These are phyloP conservation scores for Eutypella sp. DNA, from an alignment of 2,329 filamentous ascomycete genomes.

Conservation along the genomic window DNA sequence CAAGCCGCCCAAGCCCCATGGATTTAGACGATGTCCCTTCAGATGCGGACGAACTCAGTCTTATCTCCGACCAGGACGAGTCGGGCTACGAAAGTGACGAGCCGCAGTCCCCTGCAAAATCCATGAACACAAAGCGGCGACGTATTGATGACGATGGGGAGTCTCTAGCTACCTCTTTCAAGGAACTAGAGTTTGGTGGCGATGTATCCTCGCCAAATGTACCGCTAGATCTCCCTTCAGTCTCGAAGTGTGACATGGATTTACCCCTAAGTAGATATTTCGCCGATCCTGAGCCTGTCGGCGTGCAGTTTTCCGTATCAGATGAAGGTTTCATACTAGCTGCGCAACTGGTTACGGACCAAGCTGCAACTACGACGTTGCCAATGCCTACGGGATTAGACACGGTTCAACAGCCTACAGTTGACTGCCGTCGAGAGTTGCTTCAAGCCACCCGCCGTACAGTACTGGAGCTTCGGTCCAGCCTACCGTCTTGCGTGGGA, in stretches of 20 bases:
- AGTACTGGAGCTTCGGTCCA: conserved; percentile 42
- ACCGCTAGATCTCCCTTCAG: conserved; percentile 43
- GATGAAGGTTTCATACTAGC: conserved; percentile 61
- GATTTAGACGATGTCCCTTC: conserved; percentile 36
- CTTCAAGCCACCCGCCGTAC: conserved; percentile 40
- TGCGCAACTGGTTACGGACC: conserved; percentile 67
- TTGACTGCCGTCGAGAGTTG: conserved; percentile 35
- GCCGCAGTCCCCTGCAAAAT: conserved; percentile 45
- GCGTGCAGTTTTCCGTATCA: conserved; percentile 38
- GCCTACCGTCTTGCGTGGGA: conserved; percentile 40
- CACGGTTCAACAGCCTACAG: conserved; percentile 23
- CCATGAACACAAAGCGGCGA: conserved; percentile 35
- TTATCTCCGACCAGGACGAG: conserved; percentile 52
- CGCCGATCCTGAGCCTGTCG: conserved; percentile 52
- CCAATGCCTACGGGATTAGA: conserved; percentile 19
- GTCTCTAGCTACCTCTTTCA: conserved; percentile 47
- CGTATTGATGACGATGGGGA: conserved; percentile 48
- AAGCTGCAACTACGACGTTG: conserved; percentile 53
- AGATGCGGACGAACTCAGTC: conserved; percentile 45
- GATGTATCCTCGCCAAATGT: conserved; percentile 44
- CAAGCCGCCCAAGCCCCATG: conserved; percentile 32
- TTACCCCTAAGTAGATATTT: conserved; percentile 51
- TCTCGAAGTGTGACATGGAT: conserved; percentile 45
- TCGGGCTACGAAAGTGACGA: conserved; percentile 47
- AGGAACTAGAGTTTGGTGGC: conserved; percentile 41